Conservation (phyloP, 192 early-diverging fungal genomes). For the Chytriomyces sp. region DNA sequence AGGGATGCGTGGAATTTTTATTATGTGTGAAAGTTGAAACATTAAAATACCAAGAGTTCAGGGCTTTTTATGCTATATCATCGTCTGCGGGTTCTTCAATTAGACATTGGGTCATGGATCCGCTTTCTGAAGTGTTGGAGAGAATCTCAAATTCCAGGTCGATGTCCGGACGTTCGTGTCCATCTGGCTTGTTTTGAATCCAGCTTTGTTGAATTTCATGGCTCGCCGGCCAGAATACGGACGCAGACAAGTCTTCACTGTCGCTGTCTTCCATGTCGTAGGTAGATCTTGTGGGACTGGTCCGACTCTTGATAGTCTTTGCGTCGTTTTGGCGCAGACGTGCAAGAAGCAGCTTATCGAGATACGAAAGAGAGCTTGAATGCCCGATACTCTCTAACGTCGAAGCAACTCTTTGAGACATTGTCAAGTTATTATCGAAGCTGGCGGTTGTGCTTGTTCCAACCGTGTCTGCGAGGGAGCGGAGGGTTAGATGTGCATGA, state of each 20-base stretch:
- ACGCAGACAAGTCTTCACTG: slow-evolving; percentile 9
- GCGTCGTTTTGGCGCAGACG: background rate
- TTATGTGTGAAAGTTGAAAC: too few relatives aligned
- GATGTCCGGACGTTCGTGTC: background rate
- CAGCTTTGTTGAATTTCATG: background rate
- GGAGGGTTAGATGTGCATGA: background rate
- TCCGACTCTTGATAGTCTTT: background rate
- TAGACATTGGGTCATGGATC: too few relatives aligned
- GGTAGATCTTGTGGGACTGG: background rate
- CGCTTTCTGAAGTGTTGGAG: background rate
- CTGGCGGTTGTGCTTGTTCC: slow-evolving; percentile 1
- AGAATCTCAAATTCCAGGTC: background rate
- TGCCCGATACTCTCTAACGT: background rate
- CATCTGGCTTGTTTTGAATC: background rate
- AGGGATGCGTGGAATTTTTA: too few relatives aligned
- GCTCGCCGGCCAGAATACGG: slow-evolving; percentile 17
- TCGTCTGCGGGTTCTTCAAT: too few relatives aligned
- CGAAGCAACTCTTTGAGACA: background rate
- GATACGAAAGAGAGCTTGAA: slow-evolving; percentile 8
- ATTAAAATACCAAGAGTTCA: too few relatives aligned
- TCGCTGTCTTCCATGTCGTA: slow-evolving; percentile 6
- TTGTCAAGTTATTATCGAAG: background rate
- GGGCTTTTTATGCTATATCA: too few relatives aligned
- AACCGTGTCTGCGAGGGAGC: background rate
- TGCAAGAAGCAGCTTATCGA: slow-evolving; percentile 24